Percentiles rank a stretch among this genome's conserved stretches.
Conservation (phyloP, 75 land plant species). For the Ceratopteris richardii region DNA sequence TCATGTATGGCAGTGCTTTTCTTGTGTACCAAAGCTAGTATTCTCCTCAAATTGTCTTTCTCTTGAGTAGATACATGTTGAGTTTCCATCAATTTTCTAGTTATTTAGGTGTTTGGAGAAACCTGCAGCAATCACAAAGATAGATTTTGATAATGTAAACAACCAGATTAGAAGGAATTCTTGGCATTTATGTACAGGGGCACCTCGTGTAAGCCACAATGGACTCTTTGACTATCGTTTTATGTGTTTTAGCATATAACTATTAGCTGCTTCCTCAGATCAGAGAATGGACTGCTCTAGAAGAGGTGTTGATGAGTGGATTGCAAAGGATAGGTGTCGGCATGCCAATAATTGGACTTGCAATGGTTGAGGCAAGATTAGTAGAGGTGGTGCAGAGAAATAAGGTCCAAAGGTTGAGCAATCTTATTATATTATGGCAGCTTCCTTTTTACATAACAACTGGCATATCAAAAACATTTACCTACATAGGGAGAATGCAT, state of each 20-base stretch:
- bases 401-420: not conserved
- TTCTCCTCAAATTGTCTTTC: no score
- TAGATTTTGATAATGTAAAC: conserved; percentile 48
- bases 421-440: not conserved
- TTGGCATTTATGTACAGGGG: no score
- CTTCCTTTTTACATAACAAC: not conserved
- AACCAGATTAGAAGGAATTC: no score
- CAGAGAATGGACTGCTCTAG: conserved; percentile 1
- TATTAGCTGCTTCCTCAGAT: conserved; percentile 9
- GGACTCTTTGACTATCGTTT: conserved; percentile 35
- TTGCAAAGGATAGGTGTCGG: conserved; percentile 22
- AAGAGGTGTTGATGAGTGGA: conserved; percentile 6
- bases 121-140: conserved; percentile 64
- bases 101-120: conserved; percentile 65
- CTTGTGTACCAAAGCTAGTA: no score
- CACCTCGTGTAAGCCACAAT: conserved; percentile 55
- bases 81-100: no score
- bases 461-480: conserved; percentile 2
- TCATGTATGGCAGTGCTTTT: no score
- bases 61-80: no score
- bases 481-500: not conserved
- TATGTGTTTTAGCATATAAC: no score
- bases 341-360: conserved; percentile 9
- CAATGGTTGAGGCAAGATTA: conserved; percentile 16
- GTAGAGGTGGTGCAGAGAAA: not conserved